Conservation (phyloP, 148 eudicot genomes). For the Arbutus unedo region DNA sequence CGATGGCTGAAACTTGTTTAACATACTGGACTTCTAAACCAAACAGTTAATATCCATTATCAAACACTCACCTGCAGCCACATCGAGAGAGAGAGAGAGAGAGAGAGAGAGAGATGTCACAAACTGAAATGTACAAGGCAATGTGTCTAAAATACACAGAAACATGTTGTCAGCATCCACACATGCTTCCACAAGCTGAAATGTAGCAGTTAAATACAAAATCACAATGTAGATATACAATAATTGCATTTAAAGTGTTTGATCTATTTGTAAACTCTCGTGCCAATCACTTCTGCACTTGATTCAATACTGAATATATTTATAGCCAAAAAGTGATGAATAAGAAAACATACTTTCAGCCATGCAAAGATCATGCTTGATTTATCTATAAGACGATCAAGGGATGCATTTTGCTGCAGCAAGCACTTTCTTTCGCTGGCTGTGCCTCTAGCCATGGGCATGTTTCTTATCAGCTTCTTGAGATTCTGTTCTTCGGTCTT, state of each 20-base stretch:
- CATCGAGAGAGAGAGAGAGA: not conserved
- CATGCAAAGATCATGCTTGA: slow-evolving; percentile 55
- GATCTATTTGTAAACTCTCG: not conserved
- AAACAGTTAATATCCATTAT: not conserved
- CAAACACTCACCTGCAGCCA: not conserved
- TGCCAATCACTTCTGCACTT: not conserved
- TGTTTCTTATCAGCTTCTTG: slow-evolving; percentile 62
- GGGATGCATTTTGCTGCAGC: slow-evolving; percentile 57
- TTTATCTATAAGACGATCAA: slow-evolving; percentile 78
- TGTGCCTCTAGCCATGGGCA: slow-evolving; percentile 54
- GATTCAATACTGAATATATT: not conserved
- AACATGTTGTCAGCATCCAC: not conserved
- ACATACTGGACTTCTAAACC: not conserved
- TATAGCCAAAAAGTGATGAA: not conserved
- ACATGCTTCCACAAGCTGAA: not conserved
- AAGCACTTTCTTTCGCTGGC: slow-evolving; percentile 58
- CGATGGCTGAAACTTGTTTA: not conserved
- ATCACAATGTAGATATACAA: not conserved
- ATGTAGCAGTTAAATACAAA: not conserved
- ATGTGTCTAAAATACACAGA: not conserved
- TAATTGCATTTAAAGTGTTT: not conserved
- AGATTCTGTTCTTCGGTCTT: slow-evolving; percentile 66
- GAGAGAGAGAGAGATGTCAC: not conserved
- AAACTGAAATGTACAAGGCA: not conserved
- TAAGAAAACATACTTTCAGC: slow-evolving; percentile 43